Evolutionary conservation across 441 rosid species (phyloP).

Genomic region (Gossypium lobatum): DNA sequence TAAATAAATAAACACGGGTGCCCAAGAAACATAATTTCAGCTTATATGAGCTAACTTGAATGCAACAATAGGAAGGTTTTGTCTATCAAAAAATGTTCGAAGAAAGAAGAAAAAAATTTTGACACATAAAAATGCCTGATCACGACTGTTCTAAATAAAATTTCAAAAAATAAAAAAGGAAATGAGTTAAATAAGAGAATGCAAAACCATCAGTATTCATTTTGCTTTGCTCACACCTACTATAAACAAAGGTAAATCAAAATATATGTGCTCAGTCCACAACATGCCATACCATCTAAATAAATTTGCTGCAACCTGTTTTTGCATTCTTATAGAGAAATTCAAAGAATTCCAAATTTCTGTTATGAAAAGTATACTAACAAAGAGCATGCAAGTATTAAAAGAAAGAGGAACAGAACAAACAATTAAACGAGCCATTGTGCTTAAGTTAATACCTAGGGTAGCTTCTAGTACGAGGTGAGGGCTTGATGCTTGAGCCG

Average conservation of each 20-base stretch:
- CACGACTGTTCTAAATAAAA: not conserved
- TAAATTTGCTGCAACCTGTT: not conserved
- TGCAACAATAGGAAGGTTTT: not conserved
- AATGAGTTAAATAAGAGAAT: not conserved
- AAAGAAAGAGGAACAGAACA: constrained; percentile 10
- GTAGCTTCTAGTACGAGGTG: constrained; percentile 91
- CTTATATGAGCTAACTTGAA: not conserved
- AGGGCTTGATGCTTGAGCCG: constrained; percentile 77
- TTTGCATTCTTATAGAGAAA: not conserved
- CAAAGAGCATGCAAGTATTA: not conserved
- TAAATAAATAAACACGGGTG: not conserved
- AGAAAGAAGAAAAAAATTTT: not conserved
- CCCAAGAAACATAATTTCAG: not conserved
- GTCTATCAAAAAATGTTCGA: not conserved
- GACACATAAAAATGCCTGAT: not conserved
- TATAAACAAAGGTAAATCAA: not conserved
- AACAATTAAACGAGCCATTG: not conserved
- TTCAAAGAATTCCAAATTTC: not conserved
- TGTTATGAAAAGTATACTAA: not conserved
- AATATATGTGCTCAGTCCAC: not conserved
- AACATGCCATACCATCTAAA: not conserved
- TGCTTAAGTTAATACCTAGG: constrained; percentile 47
- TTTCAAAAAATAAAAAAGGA: not conserved
- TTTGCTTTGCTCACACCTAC: not conserved
- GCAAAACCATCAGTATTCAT: not conserved